A percentile compares a stretch with the other conserved stretches of the same genome.
These are phyloP conservation scores for Xylaria telfairii DNA, from an alignment of 495 filamentous ascomycete genomes.

Conservation along the genomic window DNA sequence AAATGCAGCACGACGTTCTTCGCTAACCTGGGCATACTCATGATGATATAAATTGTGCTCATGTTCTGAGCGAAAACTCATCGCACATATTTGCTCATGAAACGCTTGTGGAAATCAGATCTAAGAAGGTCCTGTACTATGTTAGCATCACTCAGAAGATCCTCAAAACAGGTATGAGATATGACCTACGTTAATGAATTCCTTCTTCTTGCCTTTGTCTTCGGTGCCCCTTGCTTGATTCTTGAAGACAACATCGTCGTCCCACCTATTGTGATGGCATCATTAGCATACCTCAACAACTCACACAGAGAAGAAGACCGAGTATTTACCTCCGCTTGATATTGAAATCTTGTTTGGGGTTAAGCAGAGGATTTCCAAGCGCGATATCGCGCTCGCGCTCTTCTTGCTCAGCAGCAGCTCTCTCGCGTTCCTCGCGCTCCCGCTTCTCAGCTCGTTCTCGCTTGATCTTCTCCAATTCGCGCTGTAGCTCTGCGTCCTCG, in stretches of 20 bases:
- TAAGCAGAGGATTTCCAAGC: conserved; percentile 88
- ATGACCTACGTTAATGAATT: conserved; percentile 87
- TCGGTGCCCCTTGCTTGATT: conserved; percentile 97
- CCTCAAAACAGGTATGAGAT: background rate
- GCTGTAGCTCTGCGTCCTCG: conserved; percentile 85
- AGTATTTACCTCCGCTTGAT: conserved; percentile 66
- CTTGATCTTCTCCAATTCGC: conserved; percentile 95
- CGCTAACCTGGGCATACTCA: background rate
- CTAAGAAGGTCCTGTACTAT: conserved; percentile 78
- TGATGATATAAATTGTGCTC: background rate
- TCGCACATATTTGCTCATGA: conserved; percentile 78
- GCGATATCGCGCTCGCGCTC: conserved; percentile 88
- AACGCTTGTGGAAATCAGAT: conserved; percentile 96
- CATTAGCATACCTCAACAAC: conserved; percentile 41
- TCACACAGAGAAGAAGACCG: background rate
- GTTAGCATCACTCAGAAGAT: conserved; percentile 30
- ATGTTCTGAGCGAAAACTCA: conserved; percentile 33
- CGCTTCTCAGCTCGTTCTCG: conserved; percentile 84
- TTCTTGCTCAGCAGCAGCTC: conserved; percentile 77
- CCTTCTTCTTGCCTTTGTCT: conserved; percentile 85
- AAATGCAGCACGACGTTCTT: background rate
- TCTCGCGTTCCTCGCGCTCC: conserved; percentile 83
- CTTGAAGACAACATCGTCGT: conserved; percentile 99
- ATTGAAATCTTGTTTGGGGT: conserved; percentile 71
- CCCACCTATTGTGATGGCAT: conserved; percentile 70